Evolutionary conservation across 1,284 basidiomycete species (phyloP).

Genomic region (Melampsora larici-populina): DNA sequence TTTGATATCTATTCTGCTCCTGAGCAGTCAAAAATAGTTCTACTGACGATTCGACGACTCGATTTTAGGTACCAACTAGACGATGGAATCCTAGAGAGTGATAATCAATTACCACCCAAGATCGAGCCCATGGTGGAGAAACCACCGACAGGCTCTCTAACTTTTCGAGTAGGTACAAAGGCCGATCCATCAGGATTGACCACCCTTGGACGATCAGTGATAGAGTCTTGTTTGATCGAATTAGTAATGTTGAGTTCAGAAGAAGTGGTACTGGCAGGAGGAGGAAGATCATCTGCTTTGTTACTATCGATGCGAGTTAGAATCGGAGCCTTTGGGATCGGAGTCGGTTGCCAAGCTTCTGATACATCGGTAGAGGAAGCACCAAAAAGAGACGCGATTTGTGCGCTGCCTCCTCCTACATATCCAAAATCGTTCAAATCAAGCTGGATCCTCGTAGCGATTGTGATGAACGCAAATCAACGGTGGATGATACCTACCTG

Average conservation of each 20-base stretch:
- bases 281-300: background rate
- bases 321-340: too few relatives aligned
- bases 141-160: slow-evolving; percentile 37
- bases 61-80: too few relatives aligned
- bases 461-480: too few relatives aligned
- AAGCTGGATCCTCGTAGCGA: too few relatives aligned
- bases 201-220: too few relatives aligned
- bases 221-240: too few relatives aligned
- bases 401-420: slow-evolving; percentile 28
- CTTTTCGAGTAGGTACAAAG: slow-evolving; percentile 31
- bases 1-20: too few relatives aligned
- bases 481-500: slow-evolving; percentile 23
- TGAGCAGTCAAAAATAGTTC: too few relatives aligned
- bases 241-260: too few relatives aligned
- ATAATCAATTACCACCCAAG: slow-evolving; percentile 4
- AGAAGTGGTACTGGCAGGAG: background rate
- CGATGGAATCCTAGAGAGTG: background rate
- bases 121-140: slow-evolving; percentile 30
- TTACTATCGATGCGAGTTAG: background rate
- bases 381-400: slow-evolving; percentile 30
- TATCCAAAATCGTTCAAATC: background rate
- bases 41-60: too few relatives aligned
- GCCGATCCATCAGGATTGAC: too few relatives aligned
- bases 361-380: background rate
- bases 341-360: too few relatives aligned